These are phyloP conservation scores for Amphirosellinia nigrospora DNA, from an alignment of 495 filamentous ascomycete species.

Conservation along the genomic window DNA sequence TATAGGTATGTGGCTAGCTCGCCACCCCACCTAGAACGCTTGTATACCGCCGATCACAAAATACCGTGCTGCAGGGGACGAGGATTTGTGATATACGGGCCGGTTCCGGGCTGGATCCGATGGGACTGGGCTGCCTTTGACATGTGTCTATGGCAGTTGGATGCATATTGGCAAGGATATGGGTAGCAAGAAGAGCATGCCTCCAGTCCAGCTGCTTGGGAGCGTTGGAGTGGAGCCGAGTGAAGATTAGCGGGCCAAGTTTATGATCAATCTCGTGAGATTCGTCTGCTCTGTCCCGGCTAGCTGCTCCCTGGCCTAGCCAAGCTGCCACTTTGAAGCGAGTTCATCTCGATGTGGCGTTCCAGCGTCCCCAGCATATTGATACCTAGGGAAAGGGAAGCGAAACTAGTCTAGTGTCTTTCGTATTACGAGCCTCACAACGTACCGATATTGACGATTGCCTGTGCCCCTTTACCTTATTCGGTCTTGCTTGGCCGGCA, in stretches of 20 bases:
- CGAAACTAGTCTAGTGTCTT: background rate
- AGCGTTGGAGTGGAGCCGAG: background rate
- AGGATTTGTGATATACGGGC: conserved; percentile 10
- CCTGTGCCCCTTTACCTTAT: conserved; percentile 18
- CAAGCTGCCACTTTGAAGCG: conserved; percentile 2
- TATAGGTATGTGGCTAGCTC: background rate
- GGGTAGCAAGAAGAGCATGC: conserved; percentile 2
- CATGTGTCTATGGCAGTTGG: conserved; percentile 16
- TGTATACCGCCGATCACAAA: conserved; percentile 7
- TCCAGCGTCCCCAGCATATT: conserved; percentile 7
- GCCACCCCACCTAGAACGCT: background rate
- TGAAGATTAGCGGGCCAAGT: conserved; percentile 15
- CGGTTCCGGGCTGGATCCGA: conserved; percentile 26
- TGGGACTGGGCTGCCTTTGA: conserved; percentile 19
- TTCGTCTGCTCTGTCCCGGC: conserved; percentile 14
- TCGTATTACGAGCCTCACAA: conserved; percentile 26
- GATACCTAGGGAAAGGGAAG: background rate
- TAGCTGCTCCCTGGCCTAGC: conserved; percentile 14
- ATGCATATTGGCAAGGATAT: conserved; percentile 16
- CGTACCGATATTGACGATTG: conserved; percentile 5
- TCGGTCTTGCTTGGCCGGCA: background rate
- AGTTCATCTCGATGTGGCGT: conserved; percentile 20
- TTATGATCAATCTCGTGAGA: conserved; percentile 4
- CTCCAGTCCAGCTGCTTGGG: conserved; percentile 22
- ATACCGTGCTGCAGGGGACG: conserved; percentile 10